Evolutionary conservation across 805 yeast genomes (phyloP).

Genomic region (Candida nanaspora): DNA sequence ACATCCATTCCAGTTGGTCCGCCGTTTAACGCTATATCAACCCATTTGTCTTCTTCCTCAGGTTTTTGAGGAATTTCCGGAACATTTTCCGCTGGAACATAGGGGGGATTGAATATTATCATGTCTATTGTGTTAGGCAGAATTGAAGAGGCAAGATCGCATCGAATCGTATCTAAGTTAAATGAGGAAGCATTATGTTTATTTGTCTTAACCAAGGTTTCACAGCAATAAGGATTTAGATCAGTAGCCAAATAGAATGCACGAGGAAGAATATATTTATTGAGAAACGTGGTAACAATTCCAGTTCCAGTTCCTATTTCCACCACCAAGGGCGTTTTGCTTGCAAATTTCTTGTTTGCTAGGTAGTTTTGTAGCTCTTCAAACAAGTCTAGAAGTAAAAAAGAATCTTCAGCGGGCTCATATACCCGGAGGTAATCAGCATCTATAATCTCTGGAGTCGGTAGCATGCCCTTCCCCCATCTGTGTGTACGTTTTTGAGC

Average conservation of each 20-base stretch:
- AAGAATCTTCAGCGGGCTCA: slow-evolving; percentile 94
- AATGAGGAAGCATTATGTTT: slow-evolving; percentile 11
- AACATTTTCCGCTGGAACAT: slow-evolving; percentile 80
- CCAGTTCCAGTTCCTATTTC: slow-evolving; percentile 96
- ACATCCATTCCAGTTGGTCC: slow-evolving; percentile 88
- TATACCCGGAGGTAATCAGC: slow-evolving; percentile 70
- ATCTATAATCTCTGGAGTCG: slow-evolving; percentile 60
- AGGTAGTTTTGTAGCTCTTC: slow-evolving; percentile 48
- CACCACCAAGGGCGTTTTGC: slow-evolving; percentile 46
- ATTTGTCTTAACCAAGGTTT: slow-evolving; percentile 38
- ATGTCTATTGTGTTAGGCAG: slow-evolving; percentile 49
- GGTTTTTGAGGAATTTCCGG: slow-evolving; percentile 47
- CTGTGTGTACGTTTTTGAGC: no score
- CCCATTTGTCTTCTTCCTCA: slow-evolving; percentile 56
- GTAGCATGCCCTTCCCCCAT: slow-evolving; percentile 58
- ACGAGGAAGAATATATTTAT: slow-evolving; percentile 44
- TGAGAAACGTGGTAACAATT: slow-evolving; percentile 71
- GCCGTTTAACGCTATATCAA: slow-evolving; percentile 85
- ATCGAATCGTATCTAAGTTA: slow-evolving; percentile 44
- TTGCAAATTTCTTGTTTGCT: slow-evolving; percentile 14
- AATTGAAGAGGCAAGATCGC: slow-evolving; percentile 49
- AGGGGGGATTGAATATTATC: slow-evolving; percentile 90
- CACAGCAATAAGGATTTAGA: slow-evolving; percentile 72
- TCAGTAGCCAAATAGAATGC: slow-evolving; percentile 66
- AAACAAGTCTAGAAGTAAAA: slow-evolving; percentile 70